Evolutionary conservation across 2,329 filamentous ascomycete genomes (phyloP).

Genomic region (Phyllosticta capitalensis): DNA sequence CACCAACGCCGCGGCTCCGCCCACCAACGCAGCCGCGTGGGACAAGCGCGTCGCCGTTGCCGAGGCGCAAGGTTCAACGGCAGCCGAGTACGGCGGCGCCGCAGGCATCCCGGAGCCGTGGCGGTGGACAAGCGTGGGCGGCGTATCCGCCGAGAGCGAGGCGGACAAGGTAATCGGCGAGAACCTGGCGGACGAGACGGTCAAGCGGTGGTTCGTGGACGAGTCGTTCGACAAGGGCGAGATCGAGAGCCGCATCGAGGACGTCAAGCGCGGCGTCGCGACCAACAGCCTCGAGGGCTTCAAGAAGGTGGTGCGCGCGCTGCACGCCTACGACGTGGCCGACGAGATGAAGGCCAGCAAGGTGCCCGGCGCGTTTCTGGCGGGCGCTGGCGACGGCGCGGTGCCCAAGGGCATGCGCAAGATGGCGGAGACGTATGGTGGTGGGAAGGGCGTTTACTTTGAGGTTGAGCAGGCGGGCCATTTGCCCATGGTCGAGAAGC

Average conservation of each 20-base stretch:
- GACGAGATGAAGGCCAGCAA: constrained; percentile 43
- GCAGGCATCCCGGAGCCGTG: neutral
- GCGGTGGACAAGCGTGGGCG: neutral
- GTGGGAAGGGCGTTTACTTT: constrained; percentile 43
- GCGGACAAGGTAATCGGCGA: constrained; percentile 50
- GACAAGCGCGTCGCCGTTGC: constrained; percentile 63
- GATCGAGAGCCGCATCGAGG: constrained; percentile 41
- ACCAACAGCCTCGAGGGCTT: constrained; percentile 63
- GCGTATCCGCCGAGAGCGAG: constrained; percentile 18
- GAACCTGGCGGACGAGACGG: constrained; percentile 60
- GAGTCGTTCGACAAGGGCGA: constrained; percentile 47
- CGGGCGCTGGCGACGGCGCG: constrained; percentile 63
- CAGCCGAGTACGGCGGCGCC: constrained; percentile 20
- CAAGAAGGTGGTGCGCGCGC: constrained; percentile 54
- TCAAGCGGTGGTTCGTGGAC: constrained; percentile 63
- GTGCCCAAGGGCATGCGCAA: constrained; percentile 72
- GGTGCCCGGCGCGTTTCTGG: constrained; percentile 59
- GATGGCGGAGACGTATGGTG: constrained; percentile 42
- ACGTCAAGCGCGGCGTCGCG: constrained; percentile 60
- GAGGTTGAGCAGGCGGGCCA: constrained; percentile 65
- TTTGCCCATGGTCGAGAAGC: constrained; percentile 74
- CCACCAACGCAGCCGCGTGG: constrained; percentile 71
- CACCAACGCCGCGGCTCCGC: constrained; percentile 63
- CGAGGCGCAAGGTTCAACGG: constrained; percentile 40
- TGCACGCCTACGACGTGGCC: constrained; percentile 63